Base-by-base conservation (phyloP, 2,329 filamentous ascomycete genomes). In the Exophiala spinifera region DNA sequence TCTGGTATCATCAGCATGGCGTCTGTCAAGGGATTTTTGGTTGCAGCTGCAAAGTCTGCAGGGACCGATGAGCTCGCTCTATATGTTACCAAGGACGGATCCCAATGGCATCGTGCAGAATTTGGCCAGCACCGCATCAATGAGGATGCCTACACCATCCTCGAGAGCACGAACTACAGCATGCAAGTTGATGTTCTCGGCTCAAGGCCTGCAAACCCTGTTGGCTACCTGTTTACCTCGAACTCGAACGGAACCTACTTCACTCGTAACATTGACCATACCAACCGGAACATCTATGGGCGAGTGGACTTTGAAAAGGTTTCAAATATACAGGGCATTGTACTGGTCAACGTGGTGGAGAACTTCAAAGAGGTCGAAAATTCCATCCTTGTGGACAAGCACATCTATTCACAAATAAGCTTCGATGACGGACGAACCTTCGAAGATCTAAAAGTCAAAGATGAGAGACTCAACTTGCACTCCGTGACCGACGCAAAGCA, bases 201-300 rank as follows among this genome's bases (percentile, higher is more conserved):
- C 1, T 79, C 79, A 10, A 74, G 71, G 53, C 80, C 80, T 11
- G 80, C 79, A 1, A 82, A 81, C 34, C 82, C 87, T 0, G 92
- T 96, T 82, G 95, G 94, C 31, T 85, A 88, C 10, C 78, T 99
- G 53, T 92, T 96, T 66, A 95, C 91, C 4, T 97, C 92, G 68
- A 99, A 99, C 69, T 97, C 91, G 28, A 95, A 97, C 68, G 94
- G 94, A 57, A 96, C 91, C 2, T 96, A 92, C 71, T 99, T 97
- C 69, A 94, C 88, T 1, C 85, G 87, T 66, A 97, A 96, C 65
- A 81, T 92, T 52, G 88, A 95, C 55, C 87, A 96, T 69, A 96
- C 92, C 31, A 97, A 99, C 70, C 87, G 91, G 64, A 88, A 92
- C 65, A 64, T 69, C 8, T 73, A 75, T 23, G 91, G 90, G 2